phyloP scores from a whole-genome alignment of 2,329 filamentous ascomycete genomes.

The Penicillium brevicompactum region DNA sequence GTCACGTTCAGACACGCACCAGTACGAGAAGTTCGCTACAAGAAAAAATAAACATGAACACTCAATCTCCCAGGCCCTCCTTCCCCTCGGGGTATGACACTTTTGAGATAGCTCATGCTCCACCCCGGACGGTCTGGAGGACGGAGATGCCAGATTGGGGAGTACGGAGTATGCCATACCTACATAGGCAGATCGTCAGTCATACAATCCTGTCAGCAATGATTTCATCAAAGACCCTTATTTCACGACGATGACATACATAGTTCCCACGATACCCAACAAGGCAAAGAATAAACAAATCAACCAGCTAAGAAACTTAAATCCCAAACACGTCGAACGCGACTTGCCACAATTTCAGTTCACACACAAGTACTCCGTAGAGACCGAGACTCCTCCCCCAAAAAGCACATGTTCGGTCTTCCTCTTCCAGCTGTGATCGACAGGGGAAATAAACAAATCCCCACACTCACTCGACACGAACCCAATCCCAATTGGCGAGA shows the following conservation, averaged over 20 bases:
- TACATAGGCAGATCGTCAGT: neutral
- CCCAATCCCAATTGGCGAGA: slow-evolving; percentile 1
- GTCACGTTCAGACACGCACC: neutral
- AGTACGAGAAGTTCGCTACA: neutral
- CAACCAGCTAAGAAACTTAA: neutral
- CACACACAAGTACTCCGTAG: neutral
- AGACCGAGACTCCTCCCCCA: neutral
- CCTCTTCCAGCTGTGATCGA: slow-evolving; percentile 19
- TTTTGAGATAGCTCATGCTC: neutral
- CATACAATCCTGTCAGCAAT: neutral
- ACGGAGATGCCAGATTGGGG: neutral
- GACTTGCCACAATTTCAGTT: slow-evolving; percentile 1
- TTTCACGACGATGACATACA: neutral
- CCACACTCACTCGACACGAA: slow-evolving; percentile 3
- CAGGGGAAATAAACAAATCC: slow-evolving; percentile 21
- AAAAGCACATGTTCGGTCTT: slow-evolving; percentile 7
- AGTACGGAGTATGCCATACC: neutral
- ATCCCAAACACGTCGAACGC: slow-evolving; percentile 7
- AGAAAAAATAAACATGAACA: neutral
- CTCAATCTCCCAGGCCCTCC: neutral
- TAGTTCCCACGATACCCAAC: neutral
- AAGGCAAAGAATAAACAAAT: slow-evolving; percentile 3
- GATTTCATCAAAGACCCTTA: neutral
- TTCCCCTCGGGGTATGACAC: neutral
- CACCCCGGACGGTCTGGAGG: neutral